Percentiles rank a stretch among this genome's conserved stretches.
phyloP scores from a whole-genome alignment of 306 rosid genomes.

The Vigna trinervia region DNA sequence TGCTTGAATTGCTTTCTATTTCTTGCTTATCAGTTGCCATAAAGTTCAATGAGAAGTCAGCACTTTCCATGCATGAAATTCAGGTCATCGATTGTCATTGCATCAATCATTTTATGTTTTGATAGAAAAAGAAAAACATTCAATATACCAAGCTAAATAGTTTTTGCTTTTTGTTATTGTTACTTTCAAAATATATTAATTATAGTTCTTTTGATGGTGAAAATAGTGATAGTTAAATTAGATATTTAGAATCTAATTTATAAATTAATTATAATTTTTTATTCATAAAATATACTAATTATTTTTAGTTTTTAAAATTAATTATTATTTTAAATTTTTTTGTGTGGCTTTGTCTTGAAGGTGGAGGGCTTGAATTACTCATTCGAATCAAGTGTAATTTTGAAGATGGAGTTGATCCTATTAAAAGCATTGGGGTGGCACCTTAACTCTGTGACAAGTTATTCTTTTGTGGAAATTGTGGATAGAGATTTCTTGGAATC shows the following conservation, averaged over 20 bases:
- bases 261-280: too few species aligned
- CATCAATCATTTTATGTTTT: too few species aligned
- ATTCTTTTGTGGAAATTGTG: conserved; percentile 11
- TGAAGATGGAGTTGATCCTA: conserved; percentile 15
- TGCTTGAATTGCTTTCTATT: conserved; percentile 22
- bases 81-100: background rate
- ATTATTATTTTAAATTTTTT: too few species aligned
- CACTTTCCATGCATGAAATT: conserved; percentile 8
- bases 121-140: too few species aligned
- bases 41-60: conserved; percentile 2
- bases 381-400: background rate
- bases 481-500: background rate
- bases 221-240: too few species aligned
- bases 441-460: conserved; percentile 11
- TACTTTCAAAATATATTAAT: too few species aligned
- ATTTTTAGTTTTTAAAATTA: too few species aligned
- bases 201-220: too few species aligned
- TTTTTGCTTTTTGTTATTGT: too few species aligned
- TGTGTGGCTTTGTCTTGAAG: background rate
- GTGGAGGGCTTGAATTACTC: conserved; percentile 15
- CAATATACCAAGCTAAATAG: too few species aligned
- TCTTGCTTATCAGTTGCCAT: conserved; percentile 14
- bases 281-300: too few species aligned
- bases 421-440: conserved; percentile 1
- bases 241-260: too few species aligned